Conservation (phyloP, 2,329 filamentous ascomycete genomes). For the Penicillium olsonii region DNA sequence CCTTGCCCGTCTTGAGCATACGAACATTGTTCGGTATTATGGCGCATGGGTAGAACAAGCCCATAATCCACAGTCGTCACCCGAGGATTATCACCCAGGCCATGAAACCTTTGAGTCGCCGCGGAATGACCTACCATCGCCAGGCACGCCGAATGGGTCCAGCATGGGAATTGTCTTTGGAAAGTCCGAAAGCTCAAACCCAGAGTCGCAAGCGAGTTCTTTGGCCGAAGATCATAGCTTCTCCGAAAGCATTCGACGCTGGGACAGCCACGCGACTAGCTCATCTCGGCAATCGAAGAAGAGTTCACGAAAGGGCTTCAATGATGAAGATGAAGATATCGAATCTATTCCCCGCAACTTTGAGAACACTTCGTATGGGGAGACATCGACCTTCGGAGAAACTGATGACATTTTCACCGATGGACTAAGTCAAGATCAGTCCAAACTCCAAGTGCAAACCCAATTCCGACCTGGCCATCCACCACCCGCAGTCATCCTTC, state of each 20-base stretch:
- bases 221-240: constrained; percentile 21
- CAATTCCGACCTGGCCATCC: constrained; percentile 26
- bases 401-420: constrained; percentile 46
- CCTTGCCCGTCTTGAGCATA: constrained; percentile 63
- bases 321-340: constrained; percentile 51
- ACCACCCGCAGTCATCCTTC: constrained; percentile 52
- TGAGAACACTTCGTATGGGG: constrained; percentile 30
- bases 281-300: constrained; percentile 46
- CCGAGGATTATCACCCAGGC: constrained; percentile 8
- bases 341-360: constrained; percentile 51
- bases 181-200: constrained; percentile 33
- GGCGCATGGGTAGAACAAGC: constrained; percentile 63
- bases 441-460: constrained; percentile 33
- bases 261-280: constrained; percentile 40
- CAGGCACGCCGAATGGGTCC: constrained; percentile 25
- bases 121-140: constrained; percentile 16
- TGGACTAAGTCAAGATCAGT: constrained; percentile 38
- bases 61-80: constrained; percentile 24
- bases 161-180: constrained; percentile 46
- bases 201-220: constrained; percentile 23
- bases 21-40: constrained; percentile 67
- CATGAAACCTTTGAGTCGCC: constrained; percentile 16
- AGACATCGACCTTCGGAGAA: constrained; percentile 37
- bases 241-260: constrained; percentile 21
- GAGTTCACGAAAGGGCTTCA: constrained; percentile 38